Percentiles rank a stretch among this genome's conserved stretches.
These are phyloP conservation scores for Naganishia cerealis DNA, from an alignment of 1,284 basidiomycete genomes.

Conservation along the genomic window DNA sequence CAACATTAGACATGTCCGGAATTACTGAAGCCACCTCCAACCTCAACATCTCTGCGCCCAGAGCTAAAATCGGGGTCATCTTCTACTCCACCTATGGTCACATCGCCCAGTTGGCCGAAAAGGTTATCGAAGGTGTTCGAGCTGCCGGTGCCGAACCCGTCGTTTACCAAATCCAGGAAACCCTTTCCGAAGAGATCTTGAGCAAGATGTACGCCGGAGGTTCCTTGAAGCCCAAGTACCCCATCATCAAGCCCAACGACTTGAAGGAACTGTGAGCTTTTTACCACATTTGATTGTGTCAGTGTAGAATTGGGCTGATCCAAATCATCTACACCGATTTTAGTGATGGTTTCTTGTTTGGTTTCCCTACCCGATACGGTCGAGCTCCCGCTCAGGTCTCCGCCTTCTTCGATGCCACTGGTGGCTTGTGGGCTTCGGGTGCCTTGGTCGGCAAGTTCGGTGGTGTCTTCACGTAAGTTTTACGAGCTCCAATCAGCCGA, in stretches of 20 bases:
- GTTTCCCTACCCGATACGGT: constrained; percentile 70
- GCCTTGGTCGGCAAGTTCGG: constrained; percentile 76
- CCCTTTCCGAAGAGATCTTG: constrained; percentile 74
- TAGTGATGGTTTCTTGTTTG: constrained; percentile 59
- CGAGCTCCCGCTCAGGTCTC: constrained; percentile 57
- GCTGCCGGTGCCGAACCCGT: constrained; percentile 68
- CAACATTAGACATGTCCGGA: constrained; percentile 18
- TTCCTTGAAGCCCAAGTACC: constrained; percentile 62
- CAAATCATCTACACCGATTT: constrained; percentile 3
- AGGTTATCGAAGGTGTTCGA: constrained; percentile 70
- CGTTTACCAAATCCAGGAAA: constrained; percentile 78
- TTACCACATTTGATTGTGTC: constrained; percentile 44
- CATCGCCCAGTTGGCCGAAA: constrained; percentile 74
- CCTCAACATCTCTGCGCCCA: constrained; percentile 28
- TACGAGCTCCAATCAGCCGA: background rate
- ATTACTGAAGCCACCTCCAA: constrained; percentile 27
- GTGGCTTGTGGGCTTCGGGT: constrained; percentile 68
- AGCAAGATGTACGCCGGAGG: constrained; percentile 68
- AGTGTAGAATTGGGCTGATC: background rate
- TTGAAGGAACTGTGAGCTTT: constrained; percentile 68
- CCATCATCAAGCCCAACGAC: constrained; percentile 66
- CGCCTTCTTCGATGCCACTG: constrained; percentile 70
- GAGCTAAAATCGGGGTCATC: constrained; percentile 35
- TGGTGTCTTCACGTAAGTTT: constrained; percentile 61
- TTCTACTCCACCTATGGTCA: constrained; percentile 83